A percentile compares a stretch with the other conserved stretches of the same genome.
These are phyloP conservation scores for Colletotrichum australisinense DNA, from an alignment of 2,329 filamentous ascomycete genomes.

Conservation along the genomic window DNA sequence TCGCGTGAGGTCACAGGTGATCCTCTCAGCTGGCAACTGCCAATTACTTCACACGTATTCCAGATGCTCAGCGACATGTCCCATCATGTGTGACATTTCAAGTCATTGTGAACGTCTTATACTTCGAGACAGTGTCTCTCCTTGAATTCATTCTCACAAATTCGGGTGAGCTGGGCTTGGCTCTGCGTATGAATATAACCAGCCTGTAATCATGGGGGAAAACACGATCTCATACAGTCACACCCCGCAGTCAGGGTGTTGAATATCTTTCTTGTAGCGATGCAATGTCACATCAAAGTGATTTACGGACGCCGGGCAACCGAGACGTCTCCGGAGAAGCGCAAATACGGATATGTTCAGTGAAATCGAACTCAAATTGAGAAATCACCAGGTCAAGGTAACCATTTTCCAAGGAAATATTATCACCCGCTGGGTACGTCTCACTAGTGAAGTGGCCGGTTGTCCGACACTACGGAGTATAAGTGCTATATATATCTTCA, in stretches of 20 bases:
- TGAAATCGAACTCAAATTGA: too few species aligned
- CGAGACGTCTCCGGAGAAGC: too few species aligned
- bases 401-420: too few species aligned
- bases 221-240: neutral
- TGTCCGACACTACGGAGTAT: too few species aligned
- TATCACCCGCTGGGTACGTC: too few species aligned
- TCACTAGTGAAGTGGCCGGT: too few species aligned
- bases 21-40: neutral
- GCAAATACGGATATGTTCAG: too few species aligned
- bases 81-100: neutral
- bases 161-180: neutral
- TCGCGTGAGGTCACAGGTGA: neutral
- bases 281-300: too few species aligned
- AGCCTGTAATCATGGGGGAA: neutral
- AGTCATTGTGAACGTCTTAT: neutral
- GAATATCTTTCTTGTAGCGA: too few species aligned
- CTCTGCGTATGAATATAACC: neutral
- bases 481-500: neutral
- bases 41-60: neutral
- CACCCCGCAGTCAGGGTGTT: neutral
- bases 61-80: neutral
- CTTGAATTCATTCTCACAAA: neutral
- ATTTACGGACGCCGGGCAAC: too few species aligned
- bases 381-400: too few species aligned
- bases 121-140: neutral